Evolutionary conservation across 1,284 basidiomycete species (phyloP), one percentile per base, ranked within the genome.

Genomic region (Ustilago hordei): DNA sequence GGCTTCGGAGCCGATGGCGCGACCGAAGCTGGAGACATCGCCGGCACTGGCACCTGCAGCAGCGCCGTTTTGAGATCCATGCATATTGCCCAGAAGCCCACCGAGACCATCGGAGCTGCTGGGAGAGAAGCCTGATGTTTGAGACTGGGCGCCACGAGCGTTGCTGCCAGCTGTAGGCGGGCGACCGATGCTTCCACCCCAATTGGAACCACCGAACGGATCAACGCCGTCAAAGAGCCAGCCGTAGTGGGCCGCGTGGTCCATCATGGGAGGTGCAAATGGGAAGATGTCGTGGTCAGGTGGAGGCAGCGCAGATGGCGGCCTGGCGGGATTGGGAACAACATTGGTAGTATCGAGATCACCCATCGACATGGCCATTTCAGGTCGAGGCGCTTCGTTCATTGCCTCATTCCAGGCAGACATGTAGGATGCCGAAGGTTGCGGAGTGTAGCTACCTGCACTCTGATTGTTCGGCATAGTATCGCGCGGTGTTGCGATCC

Each of bases 191-290:
- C 62, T 66, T 38, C 64, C 62, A 5, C 61, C 70, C 54, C 52
- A 69, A 12, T 63, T 67, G n/a, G 74, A 62, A n/a, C 64, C 74
- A 28, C 67, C 67, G 31, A 78, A 79, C 0, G 75, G 73, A 61
- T 80, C 77, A 17, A 72, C 69, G 19, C 75, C 78, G 32, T 80
- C 78, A 63, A 80, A 80, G 56, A 80, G 68, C 78, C 78, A 80
- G 55, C 69, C 77, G 38, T 79, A 80, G 50, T 80, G 76, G 43
- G 78, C 78, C 4, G 77, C 69, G 39, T 78, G 73, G 39, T 80
- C 78, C 23, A 68, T 50, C 53, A 48, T 55, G 11, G 78, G 68
- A 31, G 69, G 72, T 11, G 78, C 75, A 38, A 80, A 80, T 0
- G 78, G 75, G 43, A 79, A 79, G 43, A 76, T 76, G 62, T 76